Percentiles rank a stretch among this genome's conserved stretches.
Conservation (phyloP, 495 filamentous ascomycete species). For the Penicillium pulvis region DNA sequence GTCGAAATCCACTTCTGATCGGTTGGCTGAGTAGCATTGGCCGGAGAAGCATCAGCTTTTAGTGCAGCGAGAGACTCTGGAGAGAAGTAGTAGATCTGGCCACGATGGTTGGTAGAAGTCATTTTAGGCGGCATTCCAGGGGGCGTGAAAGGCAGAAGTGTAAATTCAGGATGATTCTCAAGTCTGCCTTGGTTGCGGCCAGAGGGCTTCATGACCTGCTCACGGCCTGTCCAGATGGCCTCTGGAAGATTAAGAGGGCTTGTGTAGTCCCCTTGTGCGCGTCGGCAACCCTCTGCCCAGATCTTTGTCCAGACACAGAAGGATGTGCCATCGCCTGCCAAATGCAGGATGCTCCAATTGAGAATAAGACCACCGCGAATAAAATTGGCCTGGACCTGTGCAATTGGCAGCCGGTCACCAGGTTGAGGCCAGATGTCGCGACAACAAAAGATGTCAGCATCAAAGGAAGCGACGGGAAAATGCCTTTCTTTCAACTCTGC, state of each 20-base stretch:
- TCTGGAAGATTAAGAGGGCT: slow-evolving; percentile 20
- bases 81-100: slow-evolving; percentile 35
- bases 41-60: slow-evolving; percentile 37
- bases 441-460: slow-evolving; percentile 32
- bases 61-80: slow-evolving; percentile 27
- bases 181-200: slow-evolving; percentile 25
- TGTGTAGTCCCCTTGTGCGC: slow-evolving; percentile 30
- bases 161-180: slow-evolving; percentile 37
- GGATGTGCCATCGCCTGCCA: slow-evolving; percentile 36
- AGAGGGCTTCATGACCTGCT: slow-evolving; percentile 29
- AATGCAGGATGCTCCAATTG: slow-evolving; percentile 31
- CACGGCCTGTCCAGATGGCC: slow-evolving; percentile 24
- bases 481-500: slow-evolving; percentile 31
- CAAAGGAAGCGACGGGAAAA: slow-evolving; percentile 35
- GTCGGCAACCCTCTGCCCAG: slow-evolving; percentile 40
- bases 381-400: slow-evolving; percentile 41
- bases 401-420: slow-evolving; percentile 30
- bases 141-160: slow-evolving; percentile 33
- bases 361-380: slow-evolving; percentile 33
- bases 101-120: slow-evolving; percentile 28
- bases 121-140: slow-evolving; percentile 35
- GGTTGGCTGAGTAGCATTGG: slow-evolving; percentile 26
- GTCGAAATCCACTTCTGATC: slow-evolving; percentile 38
- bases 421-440: slow-evolving; percentile 33
- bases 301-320: slow-evolving; percentile 35